These are phyloP conservation scores for Colletotrichum incanum DNA, from an alignment of 2,329 filamentous ascomycete species.

Conservation along the genomic window DNA sequence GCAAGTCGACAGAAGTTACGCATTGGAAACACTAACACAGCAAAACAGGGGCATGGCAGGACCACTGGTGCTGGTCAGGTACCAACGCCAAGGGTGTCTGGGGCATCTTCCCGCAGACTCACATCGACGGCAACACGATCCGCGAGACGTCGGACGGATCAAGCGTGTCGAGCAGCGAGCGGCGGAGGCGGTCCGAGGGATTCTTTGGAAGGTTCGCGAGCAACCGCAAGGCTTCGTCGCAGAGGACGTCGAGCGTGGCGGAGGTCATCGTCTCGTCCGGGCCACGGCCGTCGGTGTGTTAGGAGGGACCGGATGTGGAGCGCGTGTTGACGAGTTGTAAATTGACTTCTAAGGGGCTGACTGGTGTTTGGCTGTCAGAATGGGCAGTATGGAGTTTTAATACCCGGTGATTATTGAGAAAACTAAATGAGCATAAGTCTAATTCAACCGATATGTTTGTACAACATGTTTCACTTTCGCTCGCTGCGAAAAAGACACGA, in stretches of 20 bases:
- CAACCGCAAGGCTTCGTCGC: slow-evolving; percentile 49
- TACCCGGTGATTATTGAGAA: slow-evolving; percentile 25
- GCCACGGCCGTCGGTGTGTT: slow-evolving; percentile 27
- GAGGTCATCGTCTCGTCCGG: slow-evolving; percentile 42
- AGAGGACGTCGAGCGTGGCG: slow-evolving; percentile 52
- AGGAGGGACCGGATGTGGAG: not conserved
- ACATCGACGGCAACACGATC: slow-evolving; percentile 64
- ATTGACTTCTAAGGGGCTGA: not conserved
- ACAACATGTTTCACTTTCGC: not conserved
- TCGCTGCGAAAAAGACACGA: not conserved
- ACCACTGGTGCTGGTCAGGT: slow-evolving; percentile 72
- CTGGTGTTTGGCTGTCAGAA: not conserved
- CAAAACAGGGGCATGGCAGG: slow-evolving; percentile 58
- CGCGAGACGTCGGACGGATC: slow-evolving; percentile 53
- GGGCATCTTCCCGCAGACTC: slow-evolving; percentile 68
- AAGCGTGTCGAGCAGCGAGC: slow-evolving; percentile 54
- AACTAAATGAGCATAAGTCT: not conserved
- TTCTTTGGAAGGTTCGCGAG: slow-evolving; percentile 54
- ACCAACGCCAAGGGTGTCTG: slow-evolving; percentile 67
- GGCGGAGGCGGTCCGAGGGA: slow-evolving; percentile 49
- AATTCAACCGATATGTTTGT: not conserved
- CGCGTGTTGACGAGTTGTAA: not conserved
- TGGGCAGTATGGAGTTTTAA: slow-evolving; percentile 16
- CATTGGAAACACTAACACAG: slow-evolving; percentile 1
- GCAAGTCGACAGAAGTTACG: too few species aligned